These are phyloP conservation scores for Cryphonectria radicalis DNA, from an alignment of 2,329 filamentous ascomycete species.

Conservation along the genomic window DNA sequence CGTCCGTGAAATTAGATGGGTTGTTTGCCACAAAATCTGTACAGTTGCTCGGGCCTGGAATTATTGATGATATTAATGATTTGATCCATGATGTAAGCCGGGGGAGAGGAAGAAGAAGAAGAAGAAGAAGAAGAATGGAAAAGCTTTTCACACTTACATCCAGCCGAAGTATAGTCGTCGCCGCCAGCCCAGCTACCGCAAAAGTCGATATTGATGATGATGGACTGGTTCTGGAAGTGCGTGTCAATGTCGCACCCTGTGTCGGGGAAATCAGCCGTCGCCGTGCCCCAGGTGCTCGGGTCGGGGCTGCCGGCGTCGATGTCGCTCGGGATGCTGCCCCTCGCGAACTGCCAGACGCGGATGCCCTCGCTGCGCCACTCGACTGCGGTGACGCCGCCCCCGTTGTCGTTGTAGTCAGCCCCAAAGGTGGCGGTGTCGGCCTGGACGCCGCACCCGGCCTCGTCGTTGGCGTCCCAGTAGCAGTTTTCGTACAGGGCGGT, in stretches of 20 bases:
- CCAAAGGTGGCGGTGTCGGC: slow-evolving; percentile 53
- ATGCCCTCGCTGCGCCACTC: slow-evolving; percentile 66
- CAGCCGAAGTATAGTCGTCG: slow-evolving; percentile 49
- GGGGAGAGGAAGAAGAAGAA: background rate
- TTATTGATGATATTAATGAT: background rate
- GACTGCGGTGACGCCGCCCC: slow-evolving; percentile 64
- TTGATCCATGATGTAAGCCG: background rate
- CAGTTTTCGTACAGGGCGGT: slow-evolving; percentile 49
- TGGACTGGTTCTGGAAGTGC: slow-evolving; percentile 68
- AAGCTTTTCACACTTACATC: slow-evolving; percentile 40
- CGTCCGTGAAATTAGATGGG: slow-evolving; percentile 58
- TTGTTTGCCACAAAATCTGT: slow-evolving; percentile 61
- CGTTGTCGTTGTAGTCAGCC: slow-evolving; percentile 52
- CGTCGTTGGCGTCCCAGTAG: slow-evolving; percentile 53
- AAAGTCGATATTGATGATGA: slow-evolving; percentile 68
- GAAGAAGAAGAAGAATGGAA: background rate
- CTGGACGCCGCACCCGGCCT: slow-evolving; percentile 62
- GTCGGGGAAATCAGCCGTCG: slow-evolving; percentile 67
- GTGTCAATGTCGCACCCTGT: slow-evolving; percentile 62
- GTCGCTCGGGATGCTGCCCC: slow-evolving; percentile 53
- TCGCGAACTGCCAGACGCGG: slow-evolving; percentile 64
- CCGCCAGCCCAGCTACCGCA: slow-evolving; percentile 60
- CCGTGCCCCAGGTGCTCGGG: slow-evolving; percentile 64
- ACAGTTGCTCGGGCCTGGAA: slow-evolving; percentile 58
- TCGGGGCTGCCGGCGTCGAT: slow-evolving; percentile 58